phyloP scores from a whole-genome alignment of 108 stramenopile species.

The Schizochytrium sp. region DNA sequence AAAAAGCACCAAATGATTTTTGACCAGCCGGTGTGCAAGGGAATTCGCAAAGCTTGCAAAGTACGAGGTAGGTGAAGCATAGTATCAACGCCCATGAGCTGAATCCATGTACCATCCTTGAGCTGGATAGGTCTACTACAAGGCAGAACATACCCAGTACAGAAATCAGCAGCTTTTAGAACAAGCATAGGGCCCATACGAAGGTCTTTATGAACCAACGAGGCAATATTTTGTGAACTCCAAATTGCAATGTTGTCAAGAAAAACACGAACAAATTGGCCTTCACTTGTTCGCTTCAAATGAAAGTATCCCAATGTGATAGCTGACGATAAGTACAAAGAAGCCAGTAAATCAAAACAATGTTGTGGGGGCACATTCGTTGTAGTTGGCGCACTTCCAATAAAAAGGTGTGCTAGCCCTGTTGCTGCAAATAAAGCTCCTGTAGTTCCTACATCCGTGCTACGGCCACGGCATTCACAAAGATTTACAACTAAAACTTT shows the following conservation, averaged over 20 bases:
- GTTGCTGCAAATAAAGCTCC: constrained; percentile 25
- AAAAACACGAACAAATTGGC: constrained; percentile 30
- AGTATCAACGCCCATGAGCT: background rate
- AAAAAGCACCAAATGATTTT: background rate
- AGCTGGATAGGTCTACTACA: background rate
- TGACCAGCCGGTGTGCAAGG: background rate
- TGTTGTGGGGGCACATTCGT: background rate
- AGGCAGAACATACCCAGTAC: background rate
- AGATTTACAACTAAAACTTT: background rate
- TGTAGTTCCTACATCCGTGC: background rate
- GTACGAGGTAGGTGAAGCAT: background rate
- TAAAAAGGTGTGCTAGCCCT: background rate
- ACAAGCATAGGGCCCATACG: background rate
- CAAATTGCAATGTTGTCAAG: constrained; percentile 29
- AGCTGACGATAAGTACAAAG: constrained; percentile 31
- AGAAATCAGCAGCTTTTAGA: background rate
- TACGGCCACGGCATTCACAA: background rate
- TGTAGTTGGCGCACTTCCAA: background rate
- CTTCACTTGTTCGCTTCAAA: constrained; percentile 17
- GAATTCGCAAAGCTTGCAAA: background rate
- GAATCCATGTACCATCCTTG: constrained; percentile 17
- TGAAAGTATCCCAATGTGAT: constrained; percentile 39
- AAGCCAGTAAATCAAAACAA: constrained; percentile 7
- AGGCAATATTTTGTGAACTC: background rate
- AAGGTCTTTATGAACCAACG: background rate